Conservation (phyloP, 2,329 filamentous ascomycete genomes). For the Phaeosphaeriaceae sp. region DNA sequence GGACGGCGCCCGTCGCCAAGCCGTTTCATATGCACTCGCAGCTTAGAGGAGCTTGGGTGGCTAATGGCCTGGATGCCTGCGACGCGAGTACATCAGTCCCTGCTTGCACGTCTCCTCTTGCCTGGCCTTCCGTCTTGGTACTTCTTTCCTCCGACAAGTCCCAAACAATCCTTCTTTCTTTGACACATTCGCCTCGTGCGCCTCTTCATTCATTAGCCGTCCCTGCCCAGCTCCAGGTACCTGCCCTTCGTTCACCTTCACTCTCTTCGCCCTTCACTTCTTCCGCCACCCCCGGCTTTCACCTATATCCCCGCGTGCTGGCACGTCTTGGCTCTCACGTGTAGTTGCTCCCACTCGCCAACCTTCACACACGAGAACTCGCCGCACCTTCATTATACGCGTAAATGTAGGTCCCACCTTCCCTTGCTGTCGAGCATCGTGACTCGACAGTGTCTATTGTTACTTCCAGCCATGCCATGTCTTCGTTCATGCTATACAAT, state of each 20-base stretch:
- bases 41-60: conserved; percentile 43
- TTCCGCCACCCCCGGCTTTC: conserved; percentile 1
- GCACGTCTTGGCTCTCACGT: conserved; percentile 48
- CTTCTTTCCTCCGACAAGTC: conserved; percentile 27
- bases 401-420: conserved; percentile 45
- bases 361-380: conserved; percentile 33
- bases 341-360: conserved; percentile 28
- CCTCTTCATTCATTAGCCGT: conserved; percentile 9
- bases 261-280: not conserved
- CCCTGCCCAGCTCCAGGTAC: conserved; percentile 15
- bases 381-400: conserved; percentile 38
- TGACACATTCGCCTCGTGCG: conserved; percentile 10
- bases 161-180: conserved; percentile 12
- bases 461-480: not conserved
- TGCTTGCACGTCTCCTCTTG: conserved; percentile 8
- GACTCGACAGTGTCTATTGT: conserved; percentile 11
- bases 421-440: conserved; percentile 23
- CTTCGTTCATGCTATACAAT: not conserved
- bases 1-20: conserved; percentile 34
- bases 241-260: conserved; percentile 18
- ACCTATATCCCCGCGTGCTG: conserved; percentile 42
- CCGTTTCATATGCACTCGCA: conserved; percentile 44
- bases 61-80: conserved; percentile 27
- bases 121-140: conserved; percentile 21
- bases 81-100: conserved; percentile 39